Percentiles rank a stretch among this genome's conserved stretches.
These are phyloP conservation scores for Tetrahymena malaccensis DNA, from an alignment of 73 alveolate genomes.

Conservation along the genomic window DNA sequence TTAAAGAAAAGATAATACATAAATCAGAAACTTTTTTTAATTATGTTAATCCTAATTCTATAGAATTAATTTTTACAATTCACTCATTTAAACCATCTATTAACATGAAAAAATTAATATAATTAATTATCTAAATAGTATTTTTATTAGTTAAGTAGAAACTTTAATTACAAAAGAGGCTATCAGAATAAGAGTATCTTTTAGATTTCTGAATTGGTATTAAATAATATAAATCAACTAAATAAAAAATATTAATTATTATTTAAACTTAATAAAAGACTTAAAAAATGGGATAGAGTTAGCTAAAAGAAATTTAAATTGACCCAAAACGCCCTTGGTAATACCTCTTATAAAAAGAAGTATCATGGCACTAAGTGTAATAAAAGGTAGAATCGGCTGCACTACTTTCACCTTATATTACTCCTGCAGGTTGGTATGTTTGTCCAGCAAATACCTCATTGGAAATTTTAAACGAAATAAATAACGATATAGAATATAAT, in stretches of 20 bases:
- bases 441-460: background rate
- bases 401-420: background rate
- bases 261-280: background rate
- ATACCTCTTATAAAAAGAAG: background rate
- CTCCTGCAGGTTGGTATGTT: background rate
- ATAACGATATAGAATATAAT: background rate
- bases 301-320: background rate
- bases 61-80: too few relatives aligned
- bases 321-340: background rate
- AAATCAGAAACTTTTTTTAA: too few relatives aligned
- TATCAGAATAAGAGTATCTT: background rate
- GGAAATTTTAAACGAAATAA: background rate
- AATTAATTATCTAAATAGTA: background rate
- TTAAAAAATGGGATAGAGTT: background rate
- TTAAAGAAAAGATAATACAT: too few relatives aligned
- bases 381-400: background rate
- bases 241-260: too few relatives aligned
- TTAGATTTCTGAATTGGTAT: background rate
- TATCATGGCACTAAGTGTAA: background rate
- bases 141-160: background rate
- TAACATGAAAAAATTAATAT: background rate
- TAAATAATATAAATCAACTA: background rate
- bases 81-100: too few relatives aligned
- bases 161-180: background rate
- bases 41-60: too few relatives aligned